These are phyloP conservation scores for Salix dunnii DNA, from an alignment of 345 rosid genomes.

Conservation along the genomic window DNA sequence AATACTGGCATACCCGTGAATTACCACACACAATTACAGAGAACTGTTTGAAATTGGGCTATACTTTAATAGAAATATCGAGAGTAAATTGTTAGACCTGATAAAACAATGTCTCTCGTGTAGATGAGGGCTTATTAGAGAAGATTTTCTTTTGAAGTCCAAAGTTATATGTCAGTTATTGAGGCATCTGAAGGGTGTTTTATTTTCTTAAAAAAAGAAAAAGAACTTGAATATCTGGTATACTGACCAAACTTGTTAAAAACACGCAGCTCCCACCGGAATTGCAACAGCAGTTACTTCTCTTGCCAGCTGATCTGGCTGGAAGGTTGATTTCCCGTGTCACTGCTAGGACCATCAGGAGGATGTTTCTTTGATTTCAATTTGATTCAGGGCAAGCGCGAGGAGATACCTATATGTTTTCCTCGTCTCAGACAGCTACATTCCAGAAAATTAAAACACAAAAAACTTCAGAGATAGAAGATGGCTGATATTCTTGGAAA, in stretches of 20 bases:
- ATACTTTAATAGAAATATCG: not conserved
- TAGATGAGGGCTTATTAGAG: too few relatives aligned
- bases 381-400: not conserved
- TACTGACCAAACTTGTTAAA: not conserved
- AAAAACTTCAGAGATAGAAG: not conserved
- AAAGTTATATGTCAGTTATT: too few relatives aligned
- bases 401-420: not conserved
- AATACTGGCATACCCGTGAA: not conserved
- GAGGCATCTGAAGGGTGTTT: too few relatives aligned
- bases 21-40: not conserved
- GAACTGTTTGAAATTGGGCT: not conserved
- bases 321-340: constrained; percentile 75
- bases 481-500: not conserved
- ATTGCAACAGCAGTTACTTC: constrained; percentile 65
- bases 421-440: not conserved
- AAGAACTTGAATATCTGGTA: not conserved
- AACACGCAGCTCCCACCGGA: constrained; percentile 69
- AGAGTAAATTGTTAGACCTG: too few relatives aligned
- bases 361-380: constrained; percentile 52
- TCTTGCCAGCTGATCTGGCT: constrained; percentile 67
- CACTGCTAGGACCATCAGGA: constrained; percentile 66
- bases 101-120: too few relatives aligned
- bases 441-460: not conserved
- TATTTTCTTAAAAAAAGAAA: too few relatives aligned
- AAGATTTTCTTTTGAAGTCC: too few relatives aligned